phyloP scores from a whole-genome alignment of 805 yeast species.

The Cyberlindnera nakhonratchasimensis region DNA sequence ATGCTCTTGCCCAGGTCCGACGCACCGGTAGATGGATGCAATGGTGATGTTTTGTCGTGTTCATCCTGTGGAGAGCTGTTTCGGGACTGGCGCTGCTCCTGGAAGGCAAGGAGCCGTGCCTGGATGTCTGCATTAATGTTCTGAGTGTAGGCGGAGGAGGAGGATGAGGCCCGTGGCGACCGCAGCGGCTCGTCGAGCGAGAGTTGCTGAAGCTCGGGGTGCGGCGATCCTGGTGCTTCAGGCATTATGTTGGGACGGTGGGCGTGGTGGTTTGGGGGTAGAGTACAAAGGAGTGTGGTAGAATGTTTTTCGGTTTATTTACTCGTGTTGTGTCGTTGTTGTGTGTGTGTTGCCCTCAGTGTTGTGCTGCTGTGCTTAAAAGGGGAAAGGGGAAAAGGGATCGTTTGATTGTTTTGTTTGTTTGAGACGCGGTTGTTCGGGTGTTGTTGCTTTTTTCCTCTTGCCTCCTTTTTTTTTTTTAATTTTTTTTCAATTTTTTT shows the following conservation, averaged over 20 bases:
- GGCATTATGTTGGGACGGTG: conserved; percentile 7
- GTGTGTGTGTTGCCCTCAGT: too few species aligned
- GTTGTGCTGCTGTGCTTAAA: too few species aligned
- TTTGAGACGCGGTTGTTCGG: too few species aligned
- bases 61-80: conserved; percentile 13
- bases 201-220: conserved; percentile 16
- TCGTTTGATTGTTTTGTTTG: too few species aligned
- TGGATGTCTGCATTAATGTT: conserved; percentile 72
- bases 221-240: conserved; percentile 15
- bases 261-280: background rate
- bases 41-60: conserved; percentile 26
- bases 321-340: too few species aligned
- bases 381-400: too few species aligned
- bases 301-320: too few species aligned
- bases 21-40: background rate
- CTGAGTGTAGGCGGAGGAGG: conserved; percentile 30
- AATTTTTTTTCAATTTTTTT: too few species aligned
- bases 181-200: conserved; percentile 18
- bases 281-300: background rate
- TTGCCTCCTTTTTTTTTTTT: too few species aligned
- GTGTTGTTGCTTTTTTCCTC: too few species aligned
- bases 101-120: conserved; percentile 84
- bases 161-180: conserved; percentile 26
- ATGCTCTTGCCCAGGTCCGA: background rate
- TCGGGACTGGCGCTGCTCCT: conserved; percentile 60